These are phyloP conservation scores for Fusarium goolgardi DNA, from an alignment of 2,329 filamentous ascomycete genomes.

Conservation along the genomic window DNA sequence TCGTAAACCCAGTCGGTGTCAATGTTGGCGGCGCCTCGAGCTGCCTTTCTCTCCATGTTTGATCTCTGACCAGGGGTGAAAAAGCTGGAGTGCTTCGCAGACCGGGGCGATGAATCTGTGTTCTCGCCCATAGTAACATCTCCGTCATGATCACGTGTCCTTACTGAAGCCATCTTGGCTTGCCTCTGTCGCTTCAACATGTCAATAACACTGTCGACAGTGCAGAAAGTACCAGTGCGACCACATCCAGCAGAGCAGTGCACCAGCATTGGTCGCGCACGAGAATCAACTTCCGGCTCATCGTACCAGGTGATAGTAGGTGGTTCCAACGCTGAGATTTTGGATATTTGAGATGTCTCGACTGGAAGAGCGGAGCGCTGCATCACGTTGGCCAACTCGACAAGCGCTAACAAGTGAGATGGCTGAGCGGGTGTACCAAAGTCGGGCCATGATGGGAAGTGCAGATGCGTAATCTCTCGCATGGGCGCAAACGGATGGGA, in stretches of 20 bases:
- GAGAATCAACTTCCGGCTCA: conserved; percentile 67
- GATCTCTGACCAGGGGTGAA: conserved; percentile 30
- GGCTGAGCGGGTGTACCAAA: conserved; percentile 94
- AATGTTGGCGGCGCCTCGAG: conserved; percentile 34
- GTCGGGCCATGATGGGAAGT: conserved; percentile 97
- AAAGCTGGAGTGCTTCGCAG: conserved; percentile 43
- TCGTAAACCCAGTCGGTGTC: conserved; percentile 75
- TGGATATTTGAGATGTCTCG: conserved; percentile 56
- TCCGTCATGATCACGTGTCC: conserved; percentile 52
- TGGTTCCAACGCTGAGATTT: conserved; percentile 45
- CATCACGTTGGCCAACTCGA: conserved; percentile 87
- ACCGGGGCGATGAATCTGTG: conserved; percentile 48
- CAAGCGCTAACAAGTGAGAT: conserved; percentile 83
- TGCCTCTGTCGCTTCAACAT: conserved; percentile 89
- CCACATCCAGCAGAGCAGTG: conserved; percentile 98
- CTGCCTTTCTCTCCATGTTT: conserved; percentile 28
- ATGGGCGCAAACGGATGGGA: conserved; percentile 84
- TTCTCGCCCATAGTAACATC: conserved; percentile 60
- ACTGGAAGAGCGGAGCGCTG: conserved; percentile 67
- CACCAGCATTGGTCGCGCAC: conserved; percentile 80
- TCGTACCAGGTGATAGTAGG: conserved; percentile 61
- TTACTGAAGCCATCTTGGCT: conserved; percentile 46
- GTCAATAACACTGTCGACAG: conserved; percentile 94
- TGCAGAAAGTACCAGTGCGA: conserved; percentile 95
- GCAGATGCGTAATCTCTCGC: conserved; percentile 92